Evolutionary conservation across 495 filamentous ascomycete genomes (phyloP).

Genomic region (Daldinia concentrica): DNA sequence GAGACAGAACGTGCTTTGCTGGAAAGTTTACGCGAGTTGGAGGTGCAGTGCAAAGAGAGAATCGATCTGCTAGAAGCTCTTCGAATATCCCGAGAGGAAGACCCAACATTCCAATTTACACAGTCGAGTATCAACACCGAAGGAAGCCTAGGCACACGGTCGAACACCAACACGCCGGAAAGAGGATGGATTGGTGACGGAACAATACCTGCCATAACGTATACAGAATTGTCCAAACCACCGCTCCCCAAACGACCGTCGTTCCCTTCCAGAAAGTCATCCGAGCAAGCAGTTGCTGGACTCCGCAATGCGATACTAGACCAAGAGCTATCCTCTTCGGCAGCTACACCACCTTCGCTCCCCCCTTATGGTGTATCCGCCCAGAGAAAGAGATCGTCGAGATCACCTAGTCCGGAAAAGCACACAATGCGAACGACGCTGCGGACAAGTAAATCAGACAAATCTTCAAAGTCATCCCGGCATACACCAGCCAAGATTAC

Average conservation of each 20-base stretch:
- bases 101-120: slow-evolving; percentile 43
- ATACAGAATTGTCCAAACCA: slow-evolving; percentile 78
- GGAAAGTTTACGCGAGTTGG: slow-evolving; percentile 81
- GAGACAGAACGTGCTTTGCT: slow-evolving; percentile 88
- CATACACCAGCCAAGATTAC: slow-evolving; percentile 38
- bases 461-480: slow-evolving; percentile 61
- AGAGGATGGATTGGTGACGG: slow-evolving; percentile 78
- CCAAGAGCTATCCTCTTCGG: slow-evolving; percentile 47
- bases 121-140: slow-evolving; percentile 31
- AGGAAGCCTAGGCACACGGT: slow-evolving; percentile 29
- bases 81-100: slow-evolving; percentile 74
- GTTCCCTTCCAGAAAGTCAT: slow-evolving; percentile 59
- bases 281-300: slow-evolving; percentile 55
- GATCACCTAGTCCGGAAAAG: slow-evolving; percentile 84
- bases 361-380: slow-evolving; percentile 39
- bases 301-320: slow-evolving; percentile 41
- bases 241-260: slow-evolving; percentile 69
- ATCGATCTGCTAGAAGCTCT: slow-evolving; percentile 89
- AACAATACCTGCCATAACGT: slow-evolving; percentile 80
- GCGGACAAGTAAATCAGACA: slow-evolving; percentile 69
- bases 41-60: slow-evolving; percentile 92
- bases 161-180: slow-evolving; percentile 45
- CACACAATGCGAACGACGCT: slow-evolving; percentile 86
- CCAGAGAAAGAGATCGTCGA: slow-evolving; percentile 57
- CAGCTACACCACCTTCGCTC: slow-evolving; percentile 43